phyloP scores from a whole-genome alignment of 306 rosid species.

The Prosopis cineraria region DNA sequence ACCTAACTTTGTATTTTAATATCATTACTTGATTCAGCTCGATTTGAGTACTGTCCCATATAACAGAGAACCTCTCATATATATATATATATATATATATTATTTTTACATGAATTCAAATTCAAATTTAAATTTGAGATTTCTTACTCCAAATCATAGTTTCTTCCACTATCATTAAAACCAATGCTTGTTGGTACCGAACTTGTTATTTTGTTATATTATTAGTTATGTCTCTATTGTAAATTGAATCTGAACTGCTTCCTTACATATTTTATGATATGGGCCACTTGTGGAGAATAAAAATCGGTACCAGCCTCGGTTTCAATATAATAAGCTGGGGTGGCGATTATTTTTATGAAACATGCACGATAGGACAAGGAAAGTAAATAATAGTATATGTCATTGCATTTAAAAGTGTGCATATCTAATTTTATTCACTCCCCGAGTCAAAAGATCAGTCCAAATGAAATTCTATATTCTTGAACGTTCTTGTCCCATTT shows the following conservation, averaged over 20 bases:
- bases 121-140: too few relatives aligned
- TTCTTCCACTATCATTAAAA: too few relatives aligned
- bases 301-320: neutral
- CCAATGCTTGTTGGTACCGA: too few relatives aligned
- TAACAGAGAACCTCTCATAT: too few relatives aligned
- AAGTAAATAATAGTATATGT: neutral
- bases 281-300: neutral
- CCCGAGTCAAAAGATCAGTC: too few relatives aligned
- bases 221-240: too few relatives aligned
- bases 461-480: neutral
- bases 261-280: neutral
- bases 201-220: neutral
- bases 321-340: conserved; percentile 3
- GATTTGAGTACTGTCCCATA: too few relatives aligned
- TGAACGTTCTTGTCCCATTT: neutral
- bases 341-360: neutral
- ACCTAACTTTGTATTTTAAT: too few relatives aligned
- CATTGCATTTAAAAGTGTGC: neutral
- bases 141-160: too few relatives aligned
- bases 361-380: neutral
- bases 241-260: neutral
- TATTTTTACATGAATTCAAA: too few relatives aligned
- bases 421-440: neutral
- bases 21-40: too few relatives aligned
- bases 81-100: too few relatives aligned